Evolutionary conservation across 73 alveolate genomes (phyloP), one percentile per base, ranked within the genome.

Genomic region (Stentor coeruleus): DNA sequence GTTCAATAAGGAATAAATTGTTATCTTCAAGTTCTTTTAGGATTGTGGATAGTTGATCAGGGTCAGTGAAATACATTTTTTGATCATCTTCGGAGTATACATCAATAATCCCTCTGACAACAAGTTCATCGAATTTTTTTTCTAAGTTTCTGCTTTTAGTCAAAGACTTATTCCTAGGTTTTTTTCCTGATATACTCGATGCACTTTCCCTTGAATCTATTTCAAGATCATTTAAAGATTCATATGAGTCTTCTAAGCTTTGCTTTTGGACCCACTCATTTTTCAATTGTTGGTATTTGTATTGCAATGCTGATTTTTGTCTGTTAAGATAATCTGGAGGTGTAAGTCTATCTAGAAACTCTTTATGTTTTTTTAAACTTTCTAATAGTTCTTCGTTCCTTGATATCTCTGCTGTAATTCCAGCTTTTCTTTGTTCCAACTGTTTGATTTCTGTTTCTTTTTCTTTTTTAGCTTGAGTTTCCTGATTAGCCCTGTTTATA

Each of bases 11-110:
- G 20, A 33, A 33, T 20, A 66, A 30, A 2, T 66, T 66, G 15
- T 89, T 91, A 39, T 86, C 87, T 38, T 89, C 90, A 3, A 86
- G 84, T 76, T 82, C 84, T 3, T 38, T 37, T n/a, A 37, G 28
- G 20, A 66, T 66, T 1, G 38, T 57, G 20, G 49, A 15, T n/a
- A 66, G 81, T 66, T 66, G 26, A 1, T 66, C 81, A 14, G 38
- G 81, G 49, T 36, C 35, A 0, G 38, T 66, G 35, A 66, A 66
- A 36, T 66, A 66, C 59, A 28, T 36, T 66, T 33, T 20, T 28
- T 33, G 30, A 30, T 66, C 38, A 30, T 66, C 49, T 66, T 66
- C 81, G 0, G 73, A 20, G 73, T 20, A 66, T 36, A 66, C 49
- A 33, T 36, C 81, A 28, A 66, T 66, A 20, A 66, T 15, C 26